Percentiles rank a stretch among this genome's conserved stretches.
Conservation (phyloP, 2,329 filamentous ascomycete genomes). For the Alternaria incomplexa region DNA sequence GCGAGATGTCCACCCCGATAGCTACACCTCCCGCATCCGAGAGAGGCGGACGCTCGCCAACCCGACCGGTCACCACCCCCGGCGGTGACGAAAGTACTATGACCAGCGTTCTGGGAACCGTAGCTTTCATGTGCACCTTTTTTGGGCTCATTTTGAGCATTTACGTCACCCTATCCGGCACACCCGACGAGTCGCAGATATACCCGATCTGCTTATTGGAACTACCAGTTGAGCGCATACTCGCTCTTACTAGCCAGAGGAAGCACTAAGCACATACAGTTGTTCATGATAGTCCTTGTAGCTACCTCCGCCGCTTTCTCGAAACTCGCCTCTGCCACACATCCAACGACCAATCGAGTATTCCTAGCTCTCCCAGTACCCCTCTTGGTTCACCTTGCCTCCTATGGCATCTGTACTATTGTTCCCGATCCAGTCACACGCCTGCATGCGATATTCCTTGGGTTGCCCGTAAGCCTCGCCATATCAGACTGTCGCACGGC, state of each 20-base stretch:
- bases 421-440: background rate
- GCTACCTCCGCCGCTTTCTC: background rate
- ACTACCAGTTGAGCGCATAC: background rate
- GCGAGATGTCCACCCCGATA: background rate
- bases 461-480: background rate
- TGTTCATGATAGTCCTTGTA: background rate
- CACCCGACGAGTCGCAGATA: background rate
- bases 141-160: background rate
- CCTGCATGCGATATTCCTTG: background rate
- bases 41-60: background rate
- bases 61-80: background rate
- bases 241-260: background rate
- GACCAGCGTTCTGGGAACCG: background rate
- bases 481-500: background rate
- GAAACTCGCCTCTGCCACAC: background rate
- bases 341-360: background rate
- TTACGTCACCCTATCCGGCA: background rate
- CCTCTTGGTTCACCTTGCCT: background rate
- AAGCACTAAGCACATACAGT: background rate
- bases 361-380: background rate
- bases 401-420: background rate
- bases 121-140: background rate
- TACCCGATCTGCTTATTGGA: background rate
- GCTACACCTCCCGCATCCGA: background rate
- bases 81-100: background rate